A percentile compares a stretch with the other conserved stretches of the same genome.
Evolutionary conservation across 208 protist genomes (phyloP).

Genomic region (Trypanosoma avium): DNA sequence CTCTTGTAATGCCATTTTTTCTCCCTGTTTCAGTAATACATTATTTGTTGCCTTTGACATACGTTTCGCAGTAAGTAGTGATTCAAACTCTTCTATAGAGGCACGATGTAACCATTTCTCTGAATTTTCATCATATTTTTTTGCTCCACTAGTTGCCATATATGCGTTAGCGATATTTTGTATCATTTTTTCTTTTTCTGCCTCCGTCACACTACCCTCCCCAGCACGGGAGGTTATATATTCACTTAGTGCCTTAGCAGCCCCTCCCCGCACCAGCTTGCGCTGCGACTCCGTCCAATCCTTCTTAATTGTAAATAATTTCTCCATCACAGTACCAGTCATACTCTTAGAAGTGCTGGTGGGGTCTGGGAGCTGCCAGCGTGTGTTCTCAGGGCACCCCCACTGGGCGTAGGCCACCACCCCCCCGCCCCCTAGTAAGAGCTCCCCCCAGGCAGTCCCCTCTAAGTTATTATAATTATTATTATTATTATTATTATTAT

Average conservation of each 20-base stretch:
- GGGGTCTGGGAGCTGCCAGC: slow-evolving; percentile 24
- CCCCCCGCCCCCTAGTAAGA: slow-evolving; percentile 11
- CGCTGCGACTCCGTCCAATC: slow-evolving; percentile 16
- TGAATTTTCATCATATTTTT: slow-evolving; percentile 13
- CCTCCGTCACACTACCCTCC: neutral
- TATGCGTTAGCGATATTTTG: slow-evolving; percentile 30
- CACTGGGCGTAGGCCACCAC: slow-evolving; percentile 17
- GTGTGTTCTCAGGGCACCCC: neutral
- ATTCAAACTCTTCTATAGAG: neutral
- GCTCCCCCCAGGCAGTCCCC: too few species aligned
- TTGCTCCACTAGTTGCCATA: slow-evolving; percentile 15
- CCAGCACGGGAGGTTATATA: neutral
- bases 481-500: neutral
- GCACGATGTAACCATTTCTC: slow-evolving; percentile 20
- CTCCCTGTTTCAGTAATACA: neutral
- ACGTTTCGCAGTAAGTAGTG: neutral
- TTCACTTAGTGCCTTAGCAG: slow-evolving; percentile 6
- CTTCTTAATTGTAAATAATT: slow-evolving; percentile 13
- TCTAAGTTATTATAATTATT: too few species aligned
- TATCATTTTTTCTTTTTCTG: slow-evolving; percentile 8
- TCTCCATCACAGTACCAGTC: slow-evolving; percentile 4
- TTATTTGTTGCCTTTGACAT: neutral
- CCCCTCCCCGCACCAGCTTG: neutral
- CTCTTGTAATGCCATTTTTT: neutral
- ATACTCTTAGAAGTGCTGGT: neutral